A percentile compares a stretch with the other conserved stretches of the same genome.
Conservation (phyloP, 352 stramenopile genomes). For the Phytophthora cryptogea region DNA sequence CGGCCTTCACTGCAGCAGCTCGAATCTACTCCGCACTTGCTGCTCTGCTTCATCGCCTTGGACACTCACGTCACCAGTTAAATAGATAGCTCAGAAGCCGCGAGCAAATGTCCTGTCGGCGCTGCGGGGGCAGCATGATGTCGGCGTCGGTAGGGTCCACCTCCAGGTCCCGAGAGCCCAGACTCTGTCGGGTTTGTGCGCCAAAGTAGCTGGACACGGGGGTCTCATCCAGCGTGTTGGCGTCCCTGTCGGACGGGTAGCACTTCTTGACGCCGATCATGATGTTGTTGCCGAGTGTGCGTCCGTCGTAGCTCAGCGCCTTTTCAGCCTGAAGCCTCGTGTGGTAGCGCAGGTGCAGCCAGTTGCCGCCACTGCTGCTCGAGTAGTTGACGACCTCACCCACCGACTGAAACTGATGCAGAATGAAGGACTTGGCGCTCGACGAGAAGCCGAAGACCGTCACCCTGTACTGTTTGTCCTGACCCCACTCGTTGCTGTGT, state of each 20-base stretch:
- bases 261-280: conserved; percentile 89
- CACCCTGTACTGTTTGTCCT: conserved; percentile 85
- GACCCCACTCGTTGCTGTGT: conserved; percentile 73
- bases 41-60: conserved; percentile 12
- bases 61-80: conserved; percentile 61
- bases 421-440: conserved; percentile 63
- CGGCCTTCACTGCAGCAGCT: background rate
- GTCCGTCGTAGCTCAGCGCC: conserved; percentile 72
- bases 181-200: conserved; percentile 43
- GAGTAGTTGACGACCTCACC: conserved; percentile 78
- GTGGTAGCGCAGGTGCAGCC: conserved; percentile 81
- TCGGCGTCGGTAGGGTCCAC: conserved; percentile 80
- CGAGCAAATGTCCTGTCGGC: conserved; percentile 80
- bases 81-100: conserved; percentile 84
- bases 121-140: conserved; percentile 80
- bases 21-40: conserved; percentile 15
- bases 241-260: conserved; percentile 65
- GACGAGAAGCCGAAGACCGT: conserved; percentile 80
- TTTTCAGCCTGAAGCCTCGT: conserved; percentile 83
- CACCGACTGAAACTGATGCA: conserved; percentile 78
- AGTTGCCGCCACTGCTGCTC: conserved; percentile 66
- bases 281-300: conserved; percentile 59
- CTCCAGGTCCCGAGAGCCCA: conserved; percentile 63
- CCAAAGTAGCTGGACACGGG: conserved; percentile 62
- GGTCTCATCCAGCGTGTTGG: conserved; percentile 55